A percentile compares a stretch with the other conserved stretches of the same genome.
Evolutionary conservation across 1,284 basidiomycete genomes (phyloP).

Genomic region (Cutaneotrichosporon sp.): DNA sequence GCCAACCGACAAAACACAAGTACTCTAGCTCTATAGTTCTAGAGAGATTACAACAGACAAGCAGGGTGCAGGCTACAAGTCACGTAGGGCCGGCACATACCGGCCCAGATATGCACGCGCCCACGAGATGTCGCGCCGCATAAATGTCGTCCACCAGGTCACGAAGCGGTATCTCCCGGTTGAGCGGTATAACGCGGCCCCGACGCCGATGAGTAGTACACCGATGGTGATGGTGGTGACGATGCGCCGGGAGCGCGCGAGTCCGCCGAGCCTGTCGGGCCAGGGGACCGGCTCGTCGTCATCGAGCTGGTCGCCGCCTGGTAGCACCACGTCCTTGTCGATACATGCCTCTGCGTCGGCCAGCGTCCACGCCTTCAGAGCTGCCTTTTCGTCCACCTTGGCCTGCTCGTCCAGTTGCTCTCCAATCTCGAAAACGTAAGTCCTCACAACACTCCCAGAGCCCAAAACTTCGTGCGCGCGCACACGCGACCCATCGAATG

Average conservation of each 20-base stretch:
- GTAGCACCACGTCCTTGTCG: conserved; percentile 25
- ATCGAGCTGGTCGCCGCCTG: conserved; percentile 23
- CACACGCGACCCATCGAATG: conserved; percentile 41
- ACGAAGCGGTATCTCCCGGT: not conserved
- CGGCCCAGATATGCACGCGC: not conserved
- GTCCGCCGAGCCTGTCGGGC: not conserved
- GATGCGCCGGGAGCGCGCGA: not conserved
- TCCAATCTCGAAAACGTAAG: conserved; percentile 34
- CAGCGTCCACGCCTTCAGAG: conserved; percentile 18
- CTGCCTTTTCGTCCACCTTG: conserved; percentile 21
- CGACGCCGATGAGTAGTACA: conserved; percentile 19
- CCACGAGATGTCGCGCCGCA: not conserved
- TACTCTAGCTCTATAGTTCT: no score
- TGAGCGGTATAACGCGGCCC: conserved; percentile 33
- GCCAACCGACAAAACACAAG: not conserved
- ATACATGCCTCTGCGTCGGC: conserved; percentile 24
- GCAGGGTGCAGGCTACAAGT: not conserved
- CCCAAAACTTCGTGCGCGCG: conserved; percentile 48
- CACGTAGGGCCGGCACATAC: not conserved
- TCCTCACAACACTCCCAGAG: conserved; percentile 41
- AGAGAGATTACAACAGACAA: not conserved
- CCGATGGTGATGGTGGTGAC: conserved; percentile 10
- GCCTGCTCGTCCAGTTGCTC: conserved; percentile 27
- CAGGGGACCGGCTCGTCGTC: conserved; percentile 11
- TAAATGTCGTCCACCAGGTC: not conserved